These are phyloP conservation scores for Exophiala viscosa DNA, from an alignment of 2,329 filamentous ascomycete species.

Conservation along the genomic window DNA sequence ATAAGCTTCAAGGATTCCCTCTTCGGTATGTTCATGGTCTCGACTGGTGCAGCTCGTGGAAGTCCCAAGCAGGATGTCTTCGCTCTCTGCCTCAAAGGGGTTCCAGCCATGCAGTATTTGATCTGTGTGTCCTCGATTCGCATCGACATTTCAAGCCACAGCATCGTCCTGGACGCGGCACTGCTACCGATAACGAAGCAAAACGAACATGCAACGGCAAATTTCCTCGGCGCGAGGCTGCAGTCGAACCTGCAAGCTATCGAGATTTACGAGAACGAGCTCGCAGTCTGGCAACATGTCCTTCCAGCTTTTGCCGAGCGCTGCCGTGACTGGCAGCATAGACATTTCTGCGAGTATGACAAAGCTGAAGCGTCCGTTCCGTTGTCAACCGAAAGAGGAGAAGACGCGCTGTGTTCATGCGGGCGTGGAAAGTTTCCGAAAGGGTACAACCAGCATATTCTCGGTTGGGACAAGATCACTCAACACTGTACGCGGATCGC, in stretches of 20 bases:
- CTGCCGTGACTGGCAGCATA: conserved; percentile 40
- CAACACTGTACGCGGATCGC: conserved; percentile 32
- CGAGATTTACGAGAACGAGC: conserved; percentile 29
- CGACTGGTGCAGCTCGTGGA: conserved; percentile 23
- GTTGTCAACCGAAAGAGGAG: conserved; percentile 25
- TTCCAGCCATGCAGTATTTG: too few species aligned
- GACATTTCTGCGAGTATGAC: conserved; percentile 33
- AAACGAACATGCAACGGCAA: neutral
- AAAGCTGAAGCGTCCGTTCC: conserved; percentile 26
- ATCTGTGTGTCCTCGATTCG: conserved; percentile 27
- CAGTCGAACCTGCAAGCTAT: conserved; percentile 18
- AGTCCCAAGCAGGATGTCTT: conserved; percentile 15
- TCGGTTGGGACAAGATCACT: conserved; percentile 27
- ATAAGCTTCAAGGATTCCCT: conserved; percentile 32
- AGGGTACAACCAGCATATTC: conserved; percentile 20
- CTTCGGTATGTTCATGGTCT: conserved; percentile 29
- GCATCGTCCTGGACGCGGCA: conserved; percentile 32
- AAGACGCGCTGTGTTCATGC: conserved; percentile 34
- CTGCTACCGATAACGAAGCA: conserved; percentile 30
- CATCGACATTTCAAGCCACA: conserved; percentile 33
- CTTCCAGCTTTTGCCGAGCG: conserved; percentile 36
- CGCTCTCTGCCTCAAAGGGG: conserved; percentile 24
- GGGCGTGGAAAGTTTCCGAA: conserved; percentile 31
- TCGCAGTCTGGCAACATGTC: conserved; percentile 33
- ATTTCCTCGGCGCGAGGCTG: conserved; percentile 2